These are phyloP conservation scores for Hirschioporus abietinus DNA, from an alignment of 768 basidiomycete species.

Conservation along the genomic window DNA sequence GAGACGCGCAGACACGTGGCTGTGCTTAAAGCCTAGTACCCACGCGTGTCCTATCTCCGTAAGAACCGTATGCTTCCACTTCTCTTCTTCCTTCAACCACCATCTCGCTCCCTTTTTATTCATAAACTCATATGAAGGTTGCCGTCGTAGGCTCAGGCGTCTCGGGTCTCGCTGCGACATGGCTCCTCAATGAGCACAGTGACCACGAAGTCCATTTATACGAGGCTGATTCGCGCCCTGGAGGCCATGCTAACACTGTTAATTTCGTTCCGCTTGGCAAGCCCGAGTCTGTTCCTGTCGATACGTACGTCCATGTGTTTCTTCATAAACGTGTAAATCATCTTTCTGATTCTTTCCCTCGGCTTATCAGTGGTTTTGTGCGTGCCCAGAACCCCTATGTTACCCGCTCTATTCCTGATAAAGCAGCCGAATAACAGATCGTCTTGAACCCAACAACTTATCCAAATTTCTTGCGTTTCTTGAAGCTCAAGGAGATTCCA, in stretches of 20 bases:
- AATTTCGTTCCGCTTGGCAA: constrained; percentile 38
- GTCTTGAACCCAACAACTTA: constrained; percentile 75
- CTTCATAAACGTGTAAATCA: background rate
- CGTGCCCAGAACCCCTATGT: constrained; percentile 18
- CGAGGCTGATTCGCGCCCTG: constrained; percentile 60
- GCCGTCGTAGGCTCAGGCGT: constrained; percentile 76
- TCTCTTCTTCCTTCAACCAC: background rate
- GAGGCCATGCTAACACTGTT: constrained; percentile 78
- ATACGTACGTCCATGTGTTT: constrained; percentile 47
- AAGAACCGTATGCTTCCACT: background rate
- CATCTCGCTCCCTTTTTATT: background rate
- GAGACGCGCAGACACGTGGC: too few relatives aligned
- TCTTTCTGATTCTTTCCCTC: background rate
- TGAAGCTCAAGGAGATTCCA: constrained; percentile 40
- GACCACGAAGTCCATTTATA: constrained; percentile 73
- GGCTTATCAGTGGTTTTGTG: constrained; percentile 48
- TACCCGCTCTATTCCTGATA: background rate
- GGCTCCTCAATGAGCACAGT: constrained; percentile 72
- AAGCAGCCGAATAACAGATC: constrained; percentile 37
- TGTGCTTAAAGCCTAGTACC: too few relatives aligned
- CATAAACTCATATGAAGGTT: constrained; percentile 39
- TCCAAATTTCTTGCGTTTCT: constrained; percentile 73
- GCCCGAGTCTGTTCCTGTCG: constrained; percentile 46
- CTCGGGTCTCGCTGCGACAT: constrained; percentile 73
- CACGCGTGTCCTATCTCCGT: background rate